These are phyloP conservation scores for Coniophora puteana DNA, from an alignment of 1,284 basidiomycete species.

Conservation along the genomic window DNA sequence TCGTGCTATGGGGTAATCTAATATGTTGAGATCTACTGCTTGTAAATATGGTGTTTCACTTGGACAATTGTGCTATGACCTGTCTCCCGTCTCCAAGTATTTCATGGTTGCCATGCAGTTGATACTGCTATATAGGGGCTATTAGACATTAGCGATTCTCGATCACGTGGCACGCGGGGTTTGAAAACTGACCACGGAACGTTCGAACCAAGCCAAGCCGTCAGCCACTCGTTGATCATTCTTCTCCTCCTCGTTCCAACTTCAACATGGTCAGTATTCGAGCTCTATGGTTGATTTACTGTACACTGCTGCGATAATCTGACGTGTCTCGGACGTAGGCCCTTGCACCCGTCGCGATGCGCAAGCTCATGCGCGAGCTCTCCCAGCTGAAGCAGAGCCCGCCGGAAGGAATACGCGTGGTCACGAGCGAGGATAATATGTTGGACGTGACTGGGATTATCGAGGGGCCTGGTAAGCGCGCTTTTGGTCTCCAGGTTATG, in stretches of 20 bases:
- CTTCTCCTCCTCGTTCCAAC: constrained; percentile 5
- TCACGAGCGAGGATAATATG: constrained; percentile 81
- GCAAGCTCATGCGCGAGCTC: constrained; percentile 83
- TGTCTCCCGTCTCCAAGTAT: constrained; percentile 25
- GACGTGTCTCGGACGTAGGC: constrained; percentile 27
- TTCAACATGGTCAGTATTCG: constrained; percentile 21
- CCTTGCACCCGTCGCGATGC: constrained; percentile 52
- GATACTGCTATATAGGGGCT: no score
- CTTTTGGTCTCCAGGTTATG: constrained; percentile 14
- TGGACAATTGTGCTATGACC: no score
- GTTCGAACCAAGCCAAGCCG: constrained; percentile 20
- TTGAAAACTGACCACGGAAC: constrained; percentile 18
- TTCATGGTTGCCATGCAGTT: no score
- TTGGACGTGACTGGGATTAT: constrained; percentile 79
- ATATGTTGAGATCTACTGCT: neutral
- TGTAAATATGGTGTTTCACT: neutral
- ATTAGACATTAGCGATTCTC: constrained; percentile 29
- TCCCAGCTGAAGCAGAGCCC: constrained; percentile 74
- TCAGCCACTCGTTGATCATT: constrained; percentile 13
- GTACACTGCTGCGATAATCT: neutral
- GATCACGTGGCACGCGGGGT: constrained; percentile 26
- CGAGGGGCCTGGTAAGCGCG: constrained; percentile 67
- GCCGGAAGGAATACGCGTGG: constrained; percentile 84
- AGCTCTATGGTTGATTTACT: no score
- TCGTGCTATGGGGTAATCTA: neutral